Conservation (phyloP, 192 early-diverging fungal species). For the Coemansia asiatica region DNA sequence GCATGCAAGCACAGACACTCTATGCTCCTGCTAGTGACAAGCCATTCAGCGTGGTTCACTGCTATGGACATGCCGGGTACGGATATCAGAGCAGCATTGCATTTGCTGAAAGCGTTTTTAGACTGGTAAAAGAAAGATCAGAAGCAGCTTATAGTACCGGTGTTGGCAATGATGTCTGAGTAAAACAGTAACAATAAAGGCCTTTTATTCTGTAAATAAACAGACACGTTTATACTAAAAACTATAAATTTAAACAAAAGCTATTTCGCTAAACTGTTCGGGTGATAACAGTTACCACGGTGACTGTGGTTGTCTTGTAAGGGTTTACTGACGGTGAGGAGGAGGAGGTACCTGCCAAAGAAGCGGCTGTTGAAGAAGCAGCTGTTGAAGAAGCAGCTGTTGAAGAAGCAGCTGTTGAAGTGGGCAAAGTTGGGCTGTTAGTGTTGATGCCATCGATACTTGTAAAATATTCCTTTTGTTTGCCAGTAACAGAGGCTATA, state of each 20-base stretch:
- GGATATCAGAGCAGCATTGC: constrained; percentile 51
- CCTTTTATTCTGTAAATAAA: too few species aligned
- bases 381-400: not conserved
- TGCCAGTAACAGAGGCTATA: not conserved
- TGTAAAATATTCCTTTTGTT: not conserved
- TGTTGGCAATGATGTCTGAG: too few species aligned
- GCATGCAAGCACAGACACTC: constrained; percentile 53
- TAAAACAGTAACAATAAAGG: too few species aligned
- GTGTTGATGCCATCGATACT: not conserved
- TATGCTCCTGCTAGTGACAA: constrained; percentile 13
- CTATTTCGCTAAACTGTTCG: not conserved
- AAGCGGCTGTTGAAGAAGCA: not conserved
- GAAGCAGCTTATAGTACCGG: not conserved
- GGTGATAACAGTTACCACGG: not conserved
- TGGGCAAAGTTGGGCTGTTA: not conserved
- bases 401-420: not conserved
- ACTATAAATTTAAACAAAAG: too few species aligned
- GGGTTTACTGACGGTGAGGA: not conserved
- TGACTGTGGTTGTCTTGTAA: not conserved
- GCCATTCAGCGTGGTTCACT: constrained; percentile 57
- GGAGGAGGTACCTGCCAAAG: too few species aligned
- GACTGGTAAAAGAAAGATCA: not conserved
- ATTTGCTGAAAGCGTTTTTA: constrained; percentile 20
- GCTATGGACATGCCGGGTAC: constrained; percentile 68
- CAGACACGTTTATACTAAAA: too few species aligned